A percentile compares a stretch with the other conserved stretches of the same genome.
Evolutionary conservation across 345 rosid genomes (phyloP).

Genomic region (Euphorbia lathyris): DNA sequence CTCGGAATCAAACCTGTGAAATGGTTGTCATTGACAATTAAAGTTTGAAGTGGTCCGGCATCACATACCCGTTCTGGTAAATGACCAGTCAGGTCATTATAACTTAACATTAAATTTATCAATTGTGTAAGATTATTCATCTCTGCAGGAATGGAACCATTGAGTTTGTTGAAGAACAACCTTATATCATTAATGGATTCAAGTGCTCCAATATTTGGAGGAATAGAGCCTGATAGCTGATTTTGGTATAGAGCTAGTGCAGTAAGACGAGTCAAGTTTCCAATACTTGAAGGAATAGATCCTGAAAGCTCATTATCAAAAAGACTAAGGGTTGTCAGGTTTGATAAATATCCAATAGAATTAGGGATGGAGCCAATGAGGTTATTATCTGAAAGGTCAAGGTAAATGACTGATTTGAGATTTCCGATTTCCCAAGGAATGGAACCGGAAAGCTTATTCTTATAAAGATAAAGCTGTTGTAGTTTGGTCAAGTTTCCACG

Average conservation of each 20-base stretch:
- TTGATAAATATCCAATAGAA: background rate
- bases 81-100: background rate
- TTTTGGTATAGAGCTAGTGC: accelerated
- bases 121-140: background rate
- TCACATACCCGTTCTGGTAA: background rate
- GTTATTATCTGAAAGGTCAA: background rate
- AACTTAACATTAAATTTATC: background rate
- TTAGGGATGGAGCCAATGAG: background rate
- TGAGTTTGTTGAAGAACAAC: background rate
- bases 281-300: background rate
- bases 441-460: background rate
- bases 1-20: background rate
- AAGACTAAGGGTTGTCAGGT: background rate
- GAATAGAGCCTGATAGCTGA: background rate
- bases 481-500: background rate
- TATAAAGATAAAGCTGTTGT: background rate
- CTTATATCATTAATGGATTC: background rate
- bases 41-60: background rate
- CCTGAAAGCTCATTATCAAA: background rate
- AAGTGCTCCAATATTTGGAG: background rate
- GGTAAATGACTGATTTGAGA: background rate
- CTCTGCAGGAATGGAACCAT: background rate
- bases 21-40: background rate
- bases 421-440: background rate
- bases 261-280: background rate